These are phyloP conservation scores for Sisymbrium altissimum DNA, from an alignment of 345 rosid genomes.

Conservation along the genomic window DNA sequence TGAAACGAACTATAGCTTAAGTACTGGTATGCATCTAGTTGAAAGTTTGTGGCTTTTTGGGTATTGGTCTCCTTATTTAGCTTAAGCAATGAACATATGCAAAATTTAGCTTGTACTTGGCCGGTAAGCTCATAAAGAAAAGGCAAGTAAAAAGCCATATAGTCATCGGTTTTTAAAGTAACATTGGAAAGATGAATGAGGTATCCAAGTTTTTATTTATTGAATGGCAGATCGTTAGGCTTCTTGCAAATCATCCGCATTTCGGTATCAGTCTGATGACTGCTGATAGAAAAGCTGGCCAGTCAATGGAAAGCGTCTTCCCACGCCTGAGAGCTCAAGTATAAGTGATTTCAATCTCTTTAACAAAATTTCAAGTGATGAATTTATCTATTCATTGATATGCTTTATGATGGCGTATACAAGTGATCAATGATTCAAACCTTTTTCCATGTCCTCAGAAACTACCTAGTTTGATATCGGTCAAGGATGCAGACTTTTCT, in stretches of 20 bases:
- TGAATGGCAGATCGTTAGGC: constrained; percentile 65
- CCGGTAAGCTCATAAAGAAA: not conserved
- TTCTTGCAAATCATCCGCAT: constrained; percentile 72
- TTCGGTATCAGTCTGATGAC: constrained; percentile 75
- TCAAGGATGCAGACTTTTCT: constrained; percentile 75
- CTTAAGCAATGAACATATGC: not conserved
- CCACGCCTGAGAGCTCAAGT: constrained; percentile 73
- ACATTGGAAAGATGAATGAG: no score
- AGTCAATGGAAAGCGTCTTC: constrained; percentile 74
- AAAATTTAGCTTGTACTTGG: not conserved
- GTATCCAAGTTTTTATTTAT: not conserved
- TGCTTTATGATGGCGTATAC: not conserved
- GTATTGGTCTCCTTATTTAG: not conserved
- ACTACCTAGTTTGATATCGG: constrained; percentile 65
- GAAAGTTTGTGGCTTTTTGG: not conserved
- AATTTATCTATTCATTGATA: no score
- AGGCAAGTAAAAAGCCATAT: no score
- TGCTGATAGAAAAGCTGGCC: constrained; percentile 98
- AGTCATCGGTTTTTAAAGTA: no score
- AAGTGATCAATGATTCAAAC: not conserved
- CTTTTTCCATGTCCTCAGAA: constrained; percentile 42
- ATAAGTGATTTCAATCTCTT: constrained; percentile 1
- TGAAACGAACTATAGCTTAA: not conserved
- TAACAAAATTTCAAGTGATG: not conserved
- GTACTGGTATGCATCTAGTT: not conserved